Evolutionary conservation across 2,329 filamentous ascomycete species (phyloP).

Genomic region (Ploettnerulaceae sp.): DNA sequence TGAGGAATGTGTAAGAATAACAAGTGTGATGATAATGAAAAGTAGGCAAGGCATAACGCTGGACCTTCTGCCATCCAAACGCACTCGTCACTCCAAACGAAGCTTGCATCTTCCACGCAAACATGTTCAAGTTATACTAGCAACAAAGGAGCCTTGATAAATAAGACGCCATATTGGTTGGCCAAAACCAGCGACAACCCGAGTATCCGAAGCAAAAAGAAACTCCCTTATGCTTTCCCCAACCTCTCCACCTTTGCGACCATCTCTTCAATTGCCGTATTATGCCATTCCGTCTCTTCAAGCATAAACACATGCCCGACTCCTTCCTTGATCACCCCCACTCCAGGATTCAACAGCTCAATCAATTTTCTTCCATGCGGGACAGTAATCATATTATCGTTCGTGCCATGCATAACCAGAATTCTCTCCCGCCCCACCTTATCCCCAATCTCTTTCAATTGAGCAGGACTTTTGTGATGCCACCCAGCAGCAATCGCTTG

Average conservation of each 20-base stretch:
- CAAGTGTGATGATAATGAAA: no score
- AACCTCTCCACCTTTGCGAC: slow-evolving; percentile 21
- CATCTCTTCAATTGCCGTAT: slow-evolving; percentile 48
- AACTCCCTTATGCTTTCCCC: neutral
- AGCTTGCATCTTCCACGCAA: no score
- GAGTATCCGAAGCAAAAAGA: neutral
- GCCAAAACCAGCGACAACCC: no score
- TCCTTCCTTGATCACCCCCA: slow-evolving; percentile 59
- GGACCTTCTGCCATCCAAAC: no score
- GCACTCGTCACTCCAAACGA: no score
- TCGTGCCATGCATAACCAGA: slow-evolving; percentile 69
- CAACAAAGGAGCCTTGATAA: no score
- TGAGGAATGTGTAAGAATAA: no score
- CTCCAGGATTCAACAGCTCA: slow-evolving; percentile 56
- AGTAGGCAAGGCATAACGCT: no score
- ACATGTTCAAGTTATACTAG: no score
- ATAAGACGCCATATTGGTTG: no score
- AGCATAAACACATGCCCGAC: slow-evolving; percentile 71
- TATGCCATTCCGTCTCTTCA: slow-evolving; percentile 67
- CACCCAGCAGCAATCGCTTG: slow-evolving; percentile 76
- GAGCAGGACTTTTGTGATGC: slow-evolving; percentile 67
- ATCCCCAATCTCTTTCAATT: slow-evolving; percentile 63
- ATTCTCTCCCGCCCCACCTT: slow-evolving; percentile 69
- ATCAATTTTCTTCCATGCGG: slow-evolving; percentile 66
- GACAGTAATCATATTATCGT: slow-evolving; percentile 72